Evolutionary conservation across 148 eudicot genomes (phyloP).

Genomic region (Cornus florida): DNA sequence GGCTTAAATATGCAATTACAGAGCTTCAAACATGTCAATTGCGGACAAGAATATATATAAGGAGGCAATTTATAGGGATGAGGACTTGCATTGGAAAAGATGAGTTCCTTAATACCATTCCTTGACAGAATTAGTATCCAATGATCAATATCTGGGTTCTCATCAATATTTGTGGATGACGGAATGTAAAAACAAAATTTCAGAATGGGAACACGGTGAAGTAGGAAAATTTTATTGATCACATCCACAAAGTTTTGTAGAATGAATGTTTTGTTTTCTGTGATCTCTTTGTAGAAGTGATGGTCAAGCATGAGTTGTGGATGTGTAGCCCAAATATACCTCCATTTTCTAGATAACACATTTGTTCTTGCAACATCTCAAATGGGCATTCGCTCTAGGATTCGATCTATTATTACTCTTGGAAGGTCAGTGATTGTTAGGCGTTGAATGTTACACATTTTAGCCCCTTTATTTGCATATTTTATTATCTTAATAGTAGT

Average conservation of each 20-base stretch:
- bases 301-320: not conserved
- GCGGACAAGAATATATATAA: conserved; percentile 7
- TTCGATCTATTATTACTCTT: not conserved
- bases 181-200: not conserved
- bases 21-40: conserved; percentile 1
- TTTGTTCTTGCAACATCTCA: conserved; percentile 10
- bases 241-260: not conserved
- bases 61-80: not conserved
- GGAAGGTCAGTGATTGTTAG: not conserved
- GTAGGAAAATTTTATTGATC: not conserved
- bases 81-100: not conserved
- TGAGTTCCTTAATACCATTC: conserved; percentile 5
- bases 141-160: not conserved
- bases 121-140: not conserved
- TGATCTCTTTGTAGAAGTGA: not conserved
- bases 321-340: not conserved
- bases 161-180: not conserved
- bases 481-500: no score
- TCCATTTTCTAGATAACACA: not conserved
- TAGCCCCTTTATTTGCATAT: no score
- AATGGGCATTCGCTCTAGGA: not conserved
- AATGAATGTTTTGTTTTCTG: not conserved
- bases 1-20: not conserved
- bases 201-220: not conserved
- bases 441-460: no score